These are phyloP conservation scores for Achlya hypogyna DNA, from an alignment of 352 stramenopile genomes.

Conservation along the genomic window DNA sequence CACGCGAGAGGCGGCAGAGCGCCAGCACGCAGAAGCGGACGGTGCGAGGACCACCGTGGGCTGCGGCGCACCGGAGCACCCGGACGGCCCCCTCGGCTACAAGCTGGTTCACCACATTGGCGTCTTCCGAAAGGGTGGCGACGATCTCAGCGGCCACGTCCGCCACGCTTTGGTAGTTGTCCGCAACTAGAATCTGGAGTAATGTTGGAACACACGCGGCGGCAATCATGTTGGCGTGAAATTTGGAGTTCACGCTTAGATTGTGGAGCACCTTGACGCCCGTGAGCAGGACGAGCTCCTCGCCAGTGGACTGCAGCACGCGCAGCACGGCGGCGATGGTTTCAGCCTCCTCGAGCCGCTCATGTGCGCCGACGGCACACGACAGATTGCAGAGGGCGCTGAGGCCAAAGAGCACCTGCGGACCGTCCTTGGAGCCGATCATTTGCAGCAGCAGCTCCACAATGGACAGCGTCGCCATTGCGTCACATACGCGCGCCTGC, in stretches of 20 bases:
- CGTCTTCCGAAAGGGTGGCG: slow-evolving; percentile 57
- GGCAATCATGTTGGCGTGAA: slow-evolving; percentile 43
- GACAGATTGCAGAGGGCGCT: slow-evolving; percentile 77
- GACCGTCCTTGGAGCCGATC: slow-evolving; percentile 32
- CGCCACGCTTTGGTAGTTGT: slow-evolving; percentile 25
- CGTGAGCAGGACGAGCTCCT: slow-evolving; percentile 40
- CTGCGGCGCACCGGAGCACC: slow-evolving; percentile 40
- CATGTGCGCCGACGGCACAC: slow-evolving; percentile 42
- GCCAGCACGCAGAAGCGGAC: slow-evolving; percentile 43
- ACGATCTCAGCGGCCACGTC: slow-evolving; percentile 56
- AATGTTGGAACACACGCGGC: slow-evolving; percentile 32
- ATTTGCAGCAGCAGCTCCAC: slow-evolving; percentile 60
- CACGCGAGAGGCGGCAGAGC: slow-evolving; percentile 52
- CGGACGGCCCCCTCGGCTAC: slow-evolving; percentile 40
- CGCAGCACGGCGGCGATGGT: slow-evolving; percentile 40
- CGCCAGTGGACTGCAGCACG: slow-evolving; percentile 35
- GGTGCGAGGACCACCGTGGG: slow-evolving; percentile 27
- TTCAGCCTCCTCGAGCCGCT: slow-evolving; percentile 52
- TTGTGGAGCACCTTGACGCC: slow-evolving; percentile 62
- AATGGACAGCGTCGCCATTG: slow-evolving; percentile 52
- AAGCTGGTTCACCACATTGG: slow-evolving; percentile 37
- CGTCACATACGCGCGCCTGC: slow-evolving; percentile 57
- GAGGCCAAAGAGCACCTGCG: slow-evolving; percentile 65
- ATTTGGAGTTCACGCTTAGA: slow-evolving; percentile 47
- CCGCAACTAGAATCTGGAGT: slow-evolving; percentile 21